Evolutionary conservation across 495 filamentous ascomycete species (phyloP).

Genomic region (Daldinia childiae): DNA sequence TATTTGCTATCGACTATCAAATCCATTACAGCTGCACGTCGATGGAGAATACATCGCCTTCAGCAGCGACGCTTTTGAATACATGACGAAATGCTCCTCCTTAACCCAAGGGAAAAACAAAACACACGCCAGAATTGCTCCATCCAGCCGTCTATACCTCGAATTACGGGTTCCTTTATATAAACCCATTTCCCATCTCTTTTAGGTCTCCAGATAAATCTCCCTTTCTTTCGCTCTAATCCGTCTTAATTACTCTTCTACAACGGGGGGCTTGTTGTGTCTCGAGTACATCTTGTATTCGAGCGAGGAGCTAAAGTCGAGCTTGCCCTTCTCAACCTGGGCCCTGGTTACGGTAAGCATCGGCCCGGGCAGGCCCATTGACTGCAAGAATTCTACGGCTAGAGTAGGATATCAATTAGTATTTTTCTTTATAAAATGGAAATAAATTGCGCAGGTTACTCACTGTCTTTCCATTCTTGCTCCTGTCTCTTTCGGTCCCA

Average conservation of each 20-base stretch:
- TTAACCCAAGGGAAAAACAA: slow-evolving; percentile 7
- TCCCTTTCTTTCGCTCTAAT: background rate
- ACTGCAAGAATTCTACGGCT: slow-evolving; percentile 76
- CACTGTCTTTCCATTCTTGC: slow-evolving; percentile 83
- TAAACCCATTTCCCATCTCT: slow-evolving; percentile 10
- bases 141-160: slow-evolving; percentile 33
- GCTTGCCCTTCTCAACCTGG: slow-evolving; percentile 81
- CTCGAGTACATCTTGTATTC: slow-evolving; percentile 80
- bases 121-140: slow-evolving; percentile 33
- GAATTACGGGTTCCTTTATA: slow-evolving; percentile 24
- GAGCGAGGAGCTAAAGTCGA: slow-evolving; percentile 73
- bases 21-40: slow-evolving; percentile 10
- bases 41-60: slow-evolving; percentile 14
- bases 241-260: slow-evolving; percentile 28
- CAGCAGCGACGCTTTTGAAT: slow-evolving; percentile 4
- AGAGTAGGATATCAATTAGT: slow-evolving; percentile 15
- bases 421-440: background rate
- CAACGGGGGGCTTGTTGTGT: slow-evolving; percentile 56
- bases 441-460: slow-evolving; percentile 29
- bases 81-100: slow-evolving; percentile 18
- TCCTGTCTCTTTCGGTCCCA: slow-evolving; percentile 83
- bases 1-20: slow-evolving; percentile 29
- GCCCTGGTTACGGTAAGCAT: slow-evolving; percentile 75
- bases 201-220: slow-evolving; percentile 14
- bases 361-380: slow-evolving; percentile 85